Evolutionary conservation across 257 asterid genomes (phyloP).

Genomic region (Nicotiana knightiana): DNA sequence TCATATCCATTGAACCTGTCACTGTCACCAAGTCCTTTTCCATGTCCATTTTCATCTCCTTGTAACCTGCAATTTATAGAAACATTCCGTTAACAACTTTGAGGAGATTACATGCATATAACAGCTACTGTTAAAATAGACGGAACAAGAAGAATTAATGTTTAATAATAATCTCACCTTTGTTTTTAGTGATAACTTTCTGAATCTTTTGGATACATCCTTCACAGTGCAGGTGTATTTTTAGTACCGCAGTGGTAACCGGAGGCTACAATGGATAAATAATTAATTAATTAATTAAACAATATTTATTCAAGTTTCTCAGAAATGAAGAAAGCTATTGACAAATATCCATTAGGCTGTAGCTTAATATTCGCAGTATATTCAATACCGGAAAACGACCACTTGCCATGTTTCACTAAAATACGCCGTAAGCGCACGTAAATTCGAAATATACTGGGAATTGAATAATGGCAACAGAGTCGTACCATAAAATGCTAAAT

Average conservation of each 20-base stretch:
- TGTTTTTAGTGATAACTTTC: slow-evolving; percentile 45
- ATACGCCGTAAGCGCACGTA: not conserved
- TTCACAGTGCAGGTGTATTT: slow-evolving; percentile 64
- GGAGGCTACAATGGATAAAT: slow-evolving; percentile 29
- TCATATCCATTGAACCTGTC: slow-evolving; percentile 79
- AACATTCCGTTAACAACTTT: not conserved
- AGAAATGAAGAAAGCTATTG: not conserved
- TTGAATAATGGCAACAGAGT: not conserved
- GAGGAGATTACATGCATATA: not conserved
- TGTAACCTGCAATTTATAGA: slow-evolving; percentile 37
- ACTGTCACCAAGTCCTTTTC: slow-evolving; percentile 64
- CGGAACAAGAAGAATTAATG: not conserved
- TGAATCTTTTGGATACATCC: slow-evolving; percentile 71
- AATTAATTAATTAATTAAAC: not conserved
- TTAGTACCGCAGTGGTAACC: slow-evolving; percentile 56
- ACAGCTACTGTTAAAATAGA: not conserved
- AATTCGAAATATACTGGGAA: not conserved
- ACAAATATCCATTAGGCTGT: not conserved
- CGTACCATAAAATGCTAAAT: not conserved
- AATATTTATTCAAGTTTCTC: too few species aligned
- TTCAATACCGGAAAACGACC: not conserved
- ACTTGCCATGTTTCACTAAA: slow-evolving; percentile 9
- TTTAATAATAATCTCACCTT: slow-evolving; percentile 32
- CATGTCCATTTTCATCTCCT: slow-evolving; percentile 51
- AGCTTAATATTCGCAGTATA: not conserved